Evolutionary conservation across 805 yeast species (phyloP).

Genomic region (Yamadazyma ubonensis): DNA sequence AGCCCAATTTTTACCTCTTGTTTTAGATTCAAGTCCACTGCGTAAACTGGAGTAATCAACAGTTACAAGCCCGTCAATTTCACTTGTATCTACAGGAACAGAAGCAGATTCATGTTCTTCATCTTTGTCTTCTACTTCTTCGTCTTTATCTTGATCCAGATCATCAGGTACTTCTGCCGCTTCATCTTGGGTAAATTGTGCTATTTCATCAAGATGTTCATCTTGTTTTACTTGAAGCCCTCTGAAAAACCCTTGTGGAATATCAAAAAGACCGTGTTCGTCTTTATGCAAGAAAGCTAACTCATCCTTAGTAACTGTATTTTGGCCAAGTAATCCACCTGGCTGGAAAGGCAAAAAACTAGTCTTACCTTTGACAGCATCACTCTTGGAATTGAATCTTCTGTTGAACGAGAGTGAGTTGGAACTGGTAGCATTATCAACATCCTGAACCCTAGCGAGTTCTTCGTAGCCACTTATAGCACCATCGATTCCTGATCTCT

Average conservation of each 20-base stretch:
- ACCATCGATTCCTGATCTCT: slow-evolving; percentile 76
- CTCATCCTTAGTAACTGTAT: slow-evolving; percentile 26
- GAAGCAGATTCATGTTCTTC: not conserved
- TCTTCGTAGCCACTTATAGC: slow-evolving; percentile 62
- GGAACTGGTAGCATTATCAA: slow-evolving; percentile 58
- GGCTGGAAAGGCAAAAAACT: slow-evolving; percentile 87
- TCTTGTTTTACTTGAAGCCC: slow-evolving; percentile 49
- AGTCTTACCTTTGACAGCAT: slow-evolving; percentile 65
- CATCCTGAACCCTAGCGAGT: slow-evolving; percentile 38
- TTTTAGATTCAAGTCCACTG: slow-evolving; percentile 23
- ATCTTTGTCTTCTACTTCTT: slow-evolving; percentile 14
- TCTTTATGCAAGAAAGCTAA: slow-evolving; percentile 59
- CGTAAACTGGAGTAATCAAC: slow-evolving; percentile 29
- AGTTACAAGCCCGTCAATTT: slow-evolving; percentile 45
- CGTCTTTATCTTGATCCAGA: slow-evolving; percentile 14
- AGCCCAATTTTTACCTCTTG: slow-evolving; percentile 75
- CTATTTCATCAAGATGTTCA: slow-evolving; percentile 13
- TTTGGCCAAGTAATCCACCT: slow-evolving; percentile 59
- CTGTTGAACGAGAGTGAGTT: slow-evolving; percentile 75
- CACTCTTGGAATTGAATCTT: slow-evolving; percentile 59
- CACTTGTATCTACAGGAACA: slow-evolving; percentile 32
- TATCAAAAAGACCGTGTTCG: slow-evolving; percentile 67
- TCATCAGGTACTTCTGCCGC: too few relatives aligned
- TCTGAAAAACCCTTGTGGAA: slow-evolving; percentile 78
- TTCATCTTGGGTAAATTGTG: not conserved